Percentiles rank a stretch among this genome's conserved stretches.
phyloP scores from a whole-genome alignment of 2,329 filamentous ascomycete species.

The Pseudogymnoascus sp. region DNA sequence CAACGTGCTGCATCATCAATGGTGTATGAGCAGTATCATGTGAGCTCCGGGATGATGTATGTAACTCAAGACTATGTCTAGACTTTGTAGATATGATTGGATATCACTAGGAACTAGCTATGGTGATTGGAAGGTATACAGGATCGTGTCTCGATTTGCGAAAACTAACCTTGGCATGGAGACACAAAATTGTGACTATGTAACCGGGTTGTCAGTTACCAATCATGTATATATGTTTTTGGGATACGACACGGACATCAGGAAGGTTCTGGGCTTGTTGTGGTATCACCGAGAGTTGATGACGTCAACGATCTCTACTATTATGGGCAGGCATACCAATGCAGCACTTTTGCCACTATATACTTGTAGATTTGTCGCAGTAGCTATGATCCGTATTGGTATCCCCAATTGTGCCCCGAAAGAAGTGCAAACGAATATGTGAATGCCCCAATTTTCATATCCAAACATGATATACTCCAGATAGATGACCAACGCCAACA shows the following conservation, averaged over 20 bases:
- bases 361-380: neutral
- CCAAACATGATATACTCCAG: neutral
- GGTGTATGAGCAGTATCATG: conserved; percentile 1
- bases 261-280: neutral
- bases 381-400: neutral
- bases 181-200: conserved; percentile 1
- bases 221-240: neutral
- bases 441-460: neutral
- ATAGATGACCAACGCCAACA: neutral
- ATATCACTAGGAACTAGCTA: neutral
- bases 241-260: neutral
- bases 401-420: neutral
- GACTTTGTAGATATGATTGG: neutral
- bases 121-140: conserved; percentile 2
- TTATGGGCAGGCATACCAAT: neutral
- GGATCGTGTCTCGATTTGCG: neutral
- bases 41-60: neutral
- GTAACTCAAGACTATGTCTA: conserved; percentile 8
- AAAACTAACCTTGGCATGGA: neutral
- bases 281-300: neutral
- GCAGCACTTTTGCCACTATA: conserved; percentile 1
- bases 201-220: neutral
- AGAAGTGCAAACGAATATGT: neutral
- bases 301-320: conserved; percentile 1
- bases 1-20: neutral